phyloP scores from a whole-genome alignment of 768 basidiomycete genomes.

The Cystobasidiopsis lactophilus region DNA sequence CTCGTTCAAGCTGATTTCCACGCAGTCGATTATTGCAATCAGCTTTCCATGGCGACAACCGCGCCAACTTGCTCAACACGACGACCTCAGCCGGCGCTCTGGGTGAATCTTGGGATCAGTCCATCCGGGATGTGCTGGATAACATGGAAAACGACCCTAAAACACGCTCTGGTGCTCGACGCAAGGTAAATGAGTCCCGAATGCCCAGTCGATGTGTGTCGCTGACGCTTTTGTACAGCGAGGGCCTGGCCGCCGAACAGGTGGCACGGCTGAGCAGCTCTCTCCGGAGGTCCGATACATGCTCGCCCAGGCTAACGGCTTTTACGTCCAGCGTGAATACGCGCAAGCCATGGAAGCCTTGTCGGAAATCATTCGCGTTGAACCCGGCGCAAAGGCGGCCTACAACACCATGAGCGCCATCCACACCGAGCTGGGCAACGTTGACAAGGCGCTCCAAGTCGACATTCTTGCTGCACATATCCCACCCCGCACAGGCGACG shows the following conservation, averaged over 20 bases:
- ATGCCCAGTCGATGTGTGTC: not conserved
- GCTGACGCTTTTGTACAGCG: too few species aligned
- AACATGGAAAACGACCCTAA: conserved; percentile 43
- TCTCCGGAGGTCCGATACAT: conserved; percentile 29
- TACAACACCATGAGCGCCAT: conserved; percentile 78
- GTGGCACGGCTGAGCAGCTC: conserved; percentile 18
- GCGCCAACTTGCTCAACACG: conserved; percentile 5
- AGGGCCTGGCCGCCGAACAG: not conserved
- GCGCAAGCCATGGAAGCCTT: conserved; percentile 51
- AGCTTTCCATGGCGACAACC: conserved; percentile 21
- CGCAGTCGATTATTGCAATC: conserved; percentile 17
- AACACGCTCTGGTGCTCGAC: not conserved
- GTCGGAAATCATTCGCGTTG: conserved; percentile 81
- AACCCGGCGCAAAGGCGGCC: conserved; percentile 57
- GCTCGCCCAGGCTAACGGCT: conserved; percentile 68
- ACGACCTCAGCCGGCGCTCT: conserved; percentile 28
- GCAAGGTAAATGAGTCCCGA: too few species aligned
- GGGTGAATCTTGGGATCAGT: conserved; percentile 49
- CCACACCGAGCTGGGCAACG: conserved; percentile 48
- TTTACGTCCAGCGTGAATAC: conserved; percentile 50
- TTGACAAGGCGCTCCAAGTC: conserved; percentile 51
- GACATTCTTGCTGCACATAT: conserved; percentile 81
- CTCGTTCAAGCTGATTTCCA: not conserved
- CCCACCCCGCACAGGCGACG: conserved; percentile 46
- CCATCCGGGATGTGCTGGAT: conserved; percentile 41